Evolutionary conservation across 768 basidiomycete species (phyloP), one percentile per base, ranked within the genome.

Genomic region (Infundibulicybe gibba): DNA sequence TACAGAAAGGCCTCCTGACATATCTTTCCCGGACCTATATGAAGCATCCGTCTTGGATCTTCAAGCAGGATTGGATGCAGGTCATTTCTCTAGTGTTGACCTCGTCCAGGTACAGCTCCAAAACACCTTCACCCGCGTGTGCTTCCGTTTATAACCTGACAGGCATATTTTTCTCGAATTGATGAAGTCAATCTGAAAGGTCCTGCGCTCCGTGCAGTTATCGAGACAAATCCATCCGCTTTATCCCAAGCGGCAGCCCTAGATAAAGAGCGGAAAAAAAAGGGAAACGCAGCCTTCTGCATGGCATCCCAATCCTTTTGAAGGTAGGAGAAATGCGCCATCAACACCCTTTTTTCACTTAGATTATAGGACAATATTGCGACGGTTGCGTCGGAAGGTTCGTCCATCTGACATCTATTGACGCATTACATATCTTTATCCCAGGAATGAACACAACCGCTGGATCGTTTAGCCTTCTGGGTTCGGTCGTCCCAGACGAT

Each of bases 141-240:
- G 10, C 40, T 5, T 38, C 32, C 21, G 3, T n/a, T 3, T 6
- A 37, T 35, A 21, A 38, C 17, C 17, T 25, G 6, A 17, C 14
- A 85, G 83, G 80, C 81, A 2, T 86, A 86, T 58, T 68, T 85
- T 52, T 75, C 77, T 10, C 72, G 85, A 2, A 85, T 85, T 19
- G 78, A 83, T 3, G 78, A 86, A 55, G 84, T 87, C 15, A 85
- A 86, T 53, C 53, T 76, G 13, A 65, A 78, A 48, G 82, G 83
- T 1, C 76, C 81, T 11, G 62, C 61, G 38, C 62, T 87, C 8
- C 77, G 72, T 8, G 83, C 83, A 0, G 71, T 86, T 3, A 62
- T 83, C 13, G 85, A 86, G 46, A 63, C 65, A 1, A 87, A 80
- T 40, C 70, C 77, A 0, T 70, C 68, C 5, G 81, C 82, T 2